phyloP scores from a whole-genome alignment of 345 rosid genomes.

The Turritis glabra region DNA sequence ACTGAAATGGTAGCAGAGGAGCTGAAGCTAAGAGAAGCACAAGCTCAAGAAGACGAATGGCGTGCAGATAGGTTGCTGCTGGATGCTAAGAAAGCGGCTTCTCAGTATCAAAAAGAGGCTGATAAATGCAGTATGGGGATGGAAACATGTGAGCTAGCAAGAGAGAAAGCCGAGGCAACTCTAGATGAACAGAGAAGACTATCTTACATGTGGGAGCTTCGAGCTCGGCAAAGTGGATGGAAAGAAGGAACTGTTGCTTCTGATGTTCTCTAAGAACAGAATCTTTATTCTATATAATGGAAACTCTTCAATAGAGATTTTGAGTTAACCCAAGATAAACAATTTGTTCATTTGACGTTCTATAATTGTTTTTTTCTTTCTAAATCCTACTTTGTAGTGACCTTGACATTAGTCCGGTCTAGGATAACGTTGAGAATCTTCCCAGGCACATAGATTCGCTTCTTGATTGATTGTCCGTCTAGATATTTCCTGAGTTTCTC shows the following conservation, averaged over 20 bases:
- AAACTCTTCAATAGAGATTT: slow-evolving; percentile 17
- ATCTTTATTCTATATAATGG: slow-evolving; percentile 3
- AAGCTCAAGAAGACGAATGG: slow-evolving; percentile 49
- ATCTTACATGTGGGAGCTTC: slow-evolving; percentile 47
- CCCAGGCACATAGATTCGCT: slow-evolving; percentile 75
- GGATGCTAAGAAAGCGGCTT: slow-evolving; percentile 69
- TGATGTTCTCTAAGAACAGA: slow-evolving; percentile 23
- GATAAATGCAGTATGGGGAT: slow-evolving; percentile 72
- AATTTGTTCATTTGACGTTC: background rate
- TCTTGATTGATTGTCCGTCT: slow-evolving; percentile 63
- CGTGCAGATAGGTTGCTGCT: slow-evolving; percentile 50
- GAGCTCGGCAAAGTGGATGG: slow-evolving; percentile 53
- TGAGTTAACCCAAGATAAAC: background rate
- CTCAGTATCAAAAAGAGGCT: slow-evolving; percentile 67
- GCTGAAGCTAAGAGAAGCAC: slow-evolving; percentile 56
- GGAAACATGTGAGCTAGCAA: slow-evolving; percentile 70
- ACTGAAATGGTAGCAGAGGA: slow-evolving; percentile 52
- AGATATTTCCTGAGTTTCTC: slow-evolving; percentile 65
- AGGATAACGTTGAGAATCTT: slow-evolving; percentile 86
- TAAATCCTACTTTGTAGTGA: slow-evolving; percentile 31
- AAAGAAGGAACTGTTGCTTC: slow-evolving; percentile 35
- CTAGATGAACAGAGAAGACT: slow-evolving; percentile 50
- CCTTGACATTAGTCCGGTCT: slow-evolving; percentile 63
- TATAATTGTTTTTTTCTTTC: background rate
- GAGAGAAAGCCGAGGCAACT: slow-evolving; percentile 59